A percentile compares a stretch with the other conserved stretches of the same genome.
Conservation (phyloP, 2,329 filamentous ascomycete genomes). For the Fonsecaea nubica region DNA sequence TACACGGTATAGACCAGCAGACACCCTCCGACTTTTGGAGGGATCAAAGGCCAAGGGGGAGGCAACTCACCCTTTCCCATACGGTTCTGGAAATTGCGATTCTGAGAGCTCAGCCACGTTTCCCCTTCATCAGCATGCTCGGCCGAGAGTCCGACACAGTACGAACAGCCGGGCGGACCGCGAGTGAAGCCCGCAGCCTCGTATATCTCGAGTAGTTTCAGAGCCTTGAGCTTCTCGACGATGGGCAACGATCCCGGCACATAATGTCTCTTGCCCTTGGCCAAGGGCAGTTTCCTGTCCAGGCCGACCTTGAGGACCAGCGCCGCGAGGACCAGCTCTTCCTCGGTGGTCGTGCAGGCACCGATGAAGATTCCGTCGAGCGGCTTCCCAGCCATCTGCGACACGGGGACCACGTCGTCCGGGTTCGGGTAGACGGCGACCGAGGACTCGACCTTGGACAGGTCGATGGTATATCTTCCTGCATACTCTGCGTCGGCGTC, state of each 20-base stretch:
- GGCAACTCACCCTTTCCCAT: conserved; percentile 50
- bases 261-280: conserved; percentile 49
- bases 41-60: not conserved
- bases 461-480: conserved; percentile 48
- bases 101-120: conserved; percentile 56
- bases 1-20: too few relatives aligned
- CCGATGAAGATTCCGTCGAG: conserved; percentile 57
- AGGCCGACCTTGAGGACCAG: conserved; percentile 52
- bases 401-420: conserved; percentile 54
- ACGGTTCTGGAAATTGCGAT: conserved; percentile 56
- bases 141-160: conserved; percentile 54
- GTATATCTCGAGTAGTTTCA: conserved; percentile 50
- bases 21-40: not conserved
- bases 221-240: conserved; percentile 45
- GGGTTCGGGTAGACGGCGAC: conserved; percentile 53
- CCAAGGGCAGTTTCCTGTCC: conserved; percentile 43
- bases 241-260: conserved; percentile 53
- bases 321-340: conserved; percentile 53
- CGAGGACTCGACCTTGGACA: conserved; percentile 48
- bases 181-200: conserved; percentile 52
- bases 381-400: conserved; percentile 42
- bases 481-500: conserved; percentile 51
- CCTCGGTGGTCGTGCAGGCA: conserved; percentile 56
- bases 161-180: conserved; percentile 54
- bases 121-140: conserved; percentile 52